A percentile compares a stretch with the other conserved stretches of the same genome.
These are phyloP conservation scores for Populus tomentosa DNA, from an alignment of 441 rosid genomes.

Conservation along the genomic window DNA sequence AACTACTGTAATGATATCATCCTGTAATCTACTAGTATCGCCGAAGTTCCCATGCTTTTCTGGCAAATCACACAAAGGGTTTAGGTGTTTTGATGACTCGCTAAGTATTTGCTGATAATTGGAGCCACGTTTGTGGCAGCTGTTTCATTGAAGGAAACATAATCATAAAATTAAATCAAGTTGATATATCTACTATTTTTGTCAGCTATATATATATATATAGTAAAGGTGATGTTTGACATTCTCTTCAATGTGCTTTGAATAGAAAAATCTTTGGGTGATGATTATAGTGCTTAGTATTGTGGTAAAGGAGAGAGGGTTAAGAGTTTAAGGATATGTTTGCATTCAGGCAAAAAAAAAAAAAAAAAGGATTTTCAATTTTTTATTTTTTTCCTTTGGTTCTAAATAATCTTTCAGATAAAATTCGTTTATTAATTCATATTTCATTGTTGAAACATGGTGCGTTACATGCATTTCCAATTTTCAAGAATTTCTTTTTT, in stretches of 20 bases:
- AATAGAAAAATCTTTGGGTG: neutral
- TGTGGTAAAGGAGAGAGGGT: neutral
- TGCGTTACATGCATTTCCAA: neutral
- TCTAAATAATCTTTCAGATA: no score
- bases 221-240: neutral
- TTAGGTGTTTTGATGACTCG: neutral
- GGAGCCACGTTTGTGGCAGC: conserved; percentile 38
- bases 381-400: neutral
- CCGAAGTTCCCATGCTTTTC: conserved; percentile 1
- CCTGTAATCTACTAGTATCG: neutral
- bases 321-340: neutral
- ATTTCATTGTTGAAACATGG: neutral
- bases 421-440: neutral
- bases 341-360: no score
- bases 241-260: neutral
- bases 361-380: neutral
- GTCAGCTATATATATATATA: no score
- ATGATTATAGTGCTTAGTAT: neutral
- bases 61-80: conserved; percentile 10
- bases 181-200: neutral
- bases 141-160: conserved; percentile 28
- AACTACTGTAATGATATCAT: neutral
- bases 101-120: conserved; percentile 16
- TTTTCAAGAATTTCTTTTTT: neutral
- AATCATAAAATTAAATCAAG: neutral